Evolutionary conservation across 2,329 filamentous ascomycete genomes (phyloP).

Genomic region (Dactylellina drechsleri): DNA sequence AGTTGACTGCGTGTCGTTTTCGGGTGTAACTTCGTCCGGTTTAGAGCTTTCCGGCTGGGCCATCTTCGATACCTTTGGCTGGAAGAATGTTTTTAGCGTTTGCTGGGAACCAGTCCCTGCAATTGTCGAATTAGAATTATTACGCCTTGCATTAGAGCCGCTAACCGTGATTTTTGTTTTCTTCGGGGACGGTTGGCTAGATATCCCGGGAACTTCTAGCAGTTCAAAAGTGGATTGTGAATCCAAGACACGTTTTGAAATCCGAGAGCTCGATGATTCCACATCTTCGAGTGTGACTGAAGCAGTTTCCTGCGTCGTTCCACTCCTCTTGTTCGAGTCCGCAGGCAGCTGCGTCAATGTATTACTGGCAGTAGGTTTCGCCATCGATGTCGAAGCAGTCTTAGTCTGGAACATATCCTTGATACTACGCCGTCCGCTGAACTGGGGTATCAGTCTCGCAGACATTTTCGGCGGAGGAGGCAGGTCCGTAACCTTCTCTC

Average conservation of each 20-base stretch:
- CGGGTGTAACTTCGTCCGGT: not conserved
- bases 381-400: constrained; percentile 63
- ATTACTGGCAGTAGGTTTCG: constrained; percentile 60
- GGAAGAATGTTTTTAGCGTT: constrained; percentile 16
- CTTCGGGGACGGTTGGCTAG: constrained; percentile 31
- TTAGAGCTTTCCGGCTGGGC: constrained; percentile 4
- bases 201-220: constrained; percentile 7
- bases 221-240: not conserved
- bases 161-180: constrained; percentile 22
- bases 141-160: constrained; percentile 10
- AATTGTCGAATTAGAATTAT: not conserved
- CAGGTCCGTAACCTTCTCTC: constrained; percentile 72
- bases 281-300: constrained; percentile 18
- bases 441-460: constrained; percentile 85
- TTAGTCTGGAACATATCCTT: constrained; percentile 81
- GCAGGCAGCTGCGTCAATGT: constrained; percentile 39
- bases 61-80: constrained; percentile 9
- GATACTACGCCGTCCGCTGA: constrained; percentile 83
- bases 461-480: constrained; percentile 76
- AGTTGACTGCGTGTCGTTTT: constrained; percentile 23
- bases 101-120: constrained; percentile 20
- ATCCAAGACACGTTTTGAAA: constrained; percentile 19
- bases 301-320: constrained; percentile 57
- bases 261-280: constrained; percentile 60
- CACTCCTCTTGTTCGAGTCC: constrained; percentile 43